A percentile compares a stretch with the other conserved stretches of the same genome.
Evolutionary conservation across 2,329 filamentous ascomycete species (phyloP).

Genomic region (Colletotrichum eleusines): DNA sequence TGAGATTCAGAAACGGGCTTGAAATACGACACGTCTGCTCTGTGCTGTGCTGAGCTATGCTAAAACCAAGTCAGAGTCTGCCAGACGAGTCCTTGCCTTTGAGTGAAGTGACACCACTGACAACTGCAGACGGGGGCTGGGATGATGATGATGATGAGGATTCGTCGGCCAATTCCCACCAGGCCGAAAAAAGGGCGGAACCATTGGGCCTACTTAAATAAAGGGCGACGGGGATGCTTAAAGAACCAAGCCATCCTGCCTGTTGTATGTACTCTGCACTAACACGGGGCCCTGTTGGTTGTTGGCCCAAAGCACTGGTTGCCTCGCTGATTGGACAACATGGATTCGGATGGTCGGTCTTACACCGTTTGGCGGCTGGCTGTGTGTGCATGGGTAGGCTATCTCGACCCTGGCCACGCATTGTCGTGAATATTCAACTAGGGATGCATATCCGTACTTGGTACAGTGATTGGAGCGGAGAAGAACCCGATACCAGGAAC

Average conservation of each 20-base stretch:
- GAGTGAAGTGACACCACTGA: not conserved
- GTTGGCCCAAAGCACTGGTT: not conserved
- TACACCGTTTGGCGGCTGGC: not conserved
- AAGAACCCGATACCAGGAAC: not conserved
- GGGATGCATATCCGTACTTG: not conserved
- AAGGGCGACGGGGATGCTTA: constrained; percentile 1
- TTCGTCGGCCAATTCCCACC: not conserved
- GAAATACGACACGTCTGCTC: not conserved
- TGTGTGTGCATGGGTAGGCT: not conserved
- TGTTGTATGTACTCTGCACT: not conserved
- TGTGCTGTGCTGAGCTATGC: not conserved
- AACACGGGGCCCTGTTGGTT: constrained; percentile 1
- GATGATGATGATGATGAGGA: not conserved
- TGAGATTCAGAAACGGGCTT: too few relatives aligned
- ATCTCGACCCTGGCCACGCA: not conserved
- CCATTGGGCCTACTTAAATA: not conserved
- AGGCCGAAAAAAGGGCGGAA: not conserved
- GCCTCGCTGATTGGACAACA: not conserved
- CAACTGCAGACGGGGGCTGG: not conserved
- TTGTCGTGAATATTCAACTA: not conserved
- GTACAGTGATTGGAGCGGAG: not conserved
- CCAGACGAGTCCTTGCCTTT: not conserved
- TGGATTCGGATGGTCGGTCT: not conserved
- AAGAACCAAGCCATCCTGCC: too few relatives aligned
- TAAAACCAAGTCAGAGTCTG: not conserved